Evolutionary conservation across 805 yeast genomes (phyloP).

Genomic region (Blastobotrys attinorum): DNA sequence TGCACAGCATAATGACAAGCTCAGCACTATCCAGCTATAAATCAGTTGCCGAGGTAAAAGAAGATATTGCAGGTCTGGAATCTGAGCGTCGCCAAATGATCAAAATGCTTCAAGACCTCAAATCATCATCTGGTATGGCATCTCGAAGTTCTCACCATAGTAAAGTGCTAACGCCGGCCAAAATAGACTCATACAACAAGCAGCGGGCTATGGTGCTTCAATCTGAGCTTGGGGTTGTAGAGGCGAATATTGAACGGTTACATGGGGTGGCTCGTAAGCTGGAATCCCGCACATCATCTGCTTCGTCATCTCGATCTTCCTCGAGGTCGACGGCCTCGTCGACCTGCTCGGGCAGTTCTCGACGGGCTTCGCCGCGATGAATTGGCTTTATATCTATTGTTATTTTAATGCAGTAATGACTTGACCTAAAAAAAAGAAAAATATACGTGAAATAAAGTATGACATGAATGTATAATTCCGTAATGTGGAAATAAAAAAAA

Average conservation of each 20-base stretch:
- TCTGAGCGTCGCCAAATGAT: not conserved
- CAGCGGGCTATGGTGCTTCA: not conserved
- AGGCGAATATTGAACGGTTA: constrained; percentile 4
- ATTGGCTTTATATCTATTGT: too few relatives aligned
- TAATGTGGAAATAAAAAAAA: too few relatives aligned
- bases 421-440: too few relatives aligned
- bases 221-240: constrained; percentile 1
- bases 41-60: constrained; percentile 1
- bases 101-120: not conserved
- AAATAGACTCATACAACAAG: not conserved
- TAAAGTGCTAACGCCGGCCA: not conserved
- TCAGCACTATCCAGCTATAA: not conserved
- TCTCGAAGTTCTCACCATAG: not conserved
- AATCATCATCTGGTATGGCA: too few relatives aligned
- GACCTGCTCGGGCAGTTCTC: too few relatives aligned
- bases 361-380: too few relatives aligned
- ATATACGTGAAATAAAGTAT: too few relatives aligned
- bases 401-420: too few relatives aligned
- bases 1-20: not conserved
- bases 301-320: not conserved
- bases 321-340: not conserved
- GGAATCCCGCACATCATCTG: not conserved
- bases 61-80: constrained; percentile 1
- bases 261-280: not conserved
- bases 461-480: too few relatives aligned